These are phyloP conservation scores for Gonapodya prolifera DNA, from an alignment of 192 early-diverging fungal species.

Conservation along the genomic window DNA sequence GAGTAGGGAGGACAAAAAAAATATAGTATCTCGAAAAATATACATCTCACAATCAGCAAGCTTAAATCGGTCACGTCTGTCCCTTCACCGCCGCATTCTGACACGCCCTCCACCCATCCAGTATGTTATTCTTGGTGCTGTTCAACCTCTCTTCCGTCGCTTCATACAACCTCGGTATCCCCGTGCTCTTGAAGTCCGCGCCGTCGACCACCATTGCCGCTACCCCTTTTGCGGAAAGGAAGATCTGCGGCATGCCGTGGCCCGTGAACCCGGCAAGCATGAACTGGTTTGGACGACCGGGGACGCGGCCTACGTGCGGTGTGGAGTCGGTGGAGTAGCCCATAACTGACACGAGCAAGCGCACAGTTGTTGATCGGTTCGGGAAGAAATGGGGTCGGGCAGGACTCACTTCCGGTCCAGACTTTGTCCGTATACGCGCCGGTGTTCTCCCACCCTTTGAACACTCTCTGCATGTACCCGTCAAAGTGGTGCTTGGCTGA, in stretches of 20 bases:
- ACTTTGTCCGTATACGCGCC: neutral
- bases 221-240: neutral
- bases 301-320: neutral
- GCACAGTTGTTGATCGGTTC: neutral
- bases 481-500: neutral
- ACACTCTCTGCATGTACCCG: neutral
- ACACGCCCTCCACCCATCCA: neutral
- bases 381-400: neutral
- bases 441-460: neutral
- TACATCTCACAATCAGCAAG: too few species aligned
- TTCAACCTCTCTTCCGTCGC: neutral
- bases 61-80: too few species aligned
- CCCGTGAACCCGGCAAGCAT: constrained; percentile 26
- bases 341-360: neutral
- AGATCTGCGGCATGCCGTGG: constrained; percentile 32
- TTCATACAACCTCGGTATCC: neutral
- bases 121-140: neutral
- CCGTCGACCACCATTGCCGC: neutral
- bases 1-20: too few species aligned
- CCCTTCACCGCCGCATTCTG: neutral
- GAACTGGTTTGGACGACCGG: constrained; percentile 9
- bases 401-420: neutral
- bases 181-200: neutral
- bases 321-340: neutral
- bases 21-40: too few species aligned